These are phyloP conservation scores for Corchorus olitorius DNA, from an alignment of 345 rosid species.

Conservation along the genomic window DNA sequence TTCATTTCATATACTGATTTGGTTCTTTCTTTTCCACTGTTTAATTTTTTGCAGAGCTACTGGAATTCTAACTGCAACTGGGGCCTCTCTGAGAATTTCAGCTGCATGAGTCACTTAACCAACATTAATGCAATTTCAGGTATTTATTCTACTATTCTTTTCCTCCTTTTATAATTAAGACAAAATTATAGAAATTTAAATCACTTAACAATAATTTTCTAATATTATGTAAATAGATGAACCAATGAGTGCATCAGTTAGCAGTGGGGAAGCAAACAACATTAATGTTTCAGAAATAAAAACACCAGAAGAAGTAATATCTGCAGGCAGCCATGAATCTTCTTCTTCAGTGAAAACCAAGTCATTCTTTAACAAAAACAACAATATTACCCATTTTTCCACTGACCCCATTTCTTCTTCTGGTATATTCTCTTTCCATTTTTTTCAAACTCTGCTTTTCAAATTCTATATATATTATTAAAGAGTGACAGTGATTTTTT, in stretches of 20 bases:
- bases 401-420: slow-evolving; percentile 22
- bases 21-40: not conserved
- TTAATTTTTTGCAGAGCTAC: slow-evolving; percentile 43
- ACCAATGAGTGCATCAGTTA: slow-evolving; percentile 36
- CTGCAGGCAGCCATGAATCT: slow-evolving; percentile 29
- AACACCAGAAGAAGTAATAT: slow-evolving; percentile 45
- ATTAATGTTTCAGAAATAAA: slow-evolving; percentile 41
- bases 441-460: no score
- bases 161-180: not conserved
- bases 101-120: slow-evolving; percentile 46
- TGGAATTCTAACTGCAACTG: slow-evolving; percentile 49
- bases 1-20: not conserved
- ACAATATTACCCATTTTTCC: slow-evolving; percentile 8
- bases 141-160: slow-evolving; percentile 27
- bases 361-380: slow-evolving; percentile 28
- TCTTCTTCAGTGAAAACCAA: slow-evolving; percentile 38
- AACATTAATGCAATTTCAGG: slow-evolving; percentile 42
- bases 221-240: slow-evolving; percentile 33
- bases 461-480: no score
- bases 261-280: slow-evolving; percentile 47
- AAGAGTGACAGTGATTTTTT: not conserved
- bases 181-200: not conserved
- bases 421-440: slow-evolving; percentile 19
- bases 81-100: slow-evolving; percentile 57
- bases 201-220: not conserved